A percentile compares a stretch with the other conserved stretches of the same genome.
Conservation (phyloP, 805 yeast species). For the Candida maltosa region DNA sequence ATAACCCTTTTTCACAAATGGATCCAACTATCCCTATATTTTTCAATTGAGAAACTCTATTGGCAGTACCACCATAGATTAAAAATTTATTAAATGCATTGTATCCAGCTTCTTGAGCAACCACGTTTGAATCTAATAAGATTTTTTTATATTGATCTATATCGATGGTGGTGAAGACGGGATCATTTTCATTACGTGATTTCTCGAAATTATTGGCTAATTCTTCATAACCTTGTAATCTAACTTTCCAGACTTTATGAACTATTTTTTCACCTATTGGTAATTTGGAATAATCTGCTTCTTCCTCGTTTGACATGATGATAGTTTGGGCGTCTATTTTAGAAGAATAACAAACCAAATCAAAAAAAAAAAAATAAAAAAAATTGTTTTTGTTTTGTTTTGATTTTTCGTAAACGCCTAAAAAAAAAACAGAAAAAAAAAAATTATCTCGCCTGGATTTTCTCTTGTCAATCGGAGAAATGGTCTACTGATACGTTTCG, state of each 20-base stretch:
- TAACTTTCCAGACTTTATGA: slow-evolving; percentile 84
- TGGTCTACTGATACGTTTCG: no score
- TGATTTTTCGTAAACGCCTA: neutral
- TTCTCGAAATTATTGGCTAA: slow-evolving; percentile 47
- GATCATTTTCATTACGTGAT: slow-evolving; percentile 55
- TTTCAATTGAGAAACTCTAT: slow-evolving; percentile 39
- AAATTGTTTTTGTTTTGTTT: slow-evolving; percentile 3
- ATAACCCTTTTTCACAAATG: slow-evolving; percentile 78
- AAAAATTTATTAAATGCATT: slow-evolving; percentile 51
- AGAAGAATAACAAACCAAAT: no score
- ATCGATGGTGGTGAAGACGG: slow-evolving; percentile 47
- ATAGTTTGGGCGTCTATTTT: neutral
- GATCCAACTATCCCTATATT: slow-evolving; percentile 39
- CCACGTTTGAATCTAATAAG: slow-evolving; percentile 79
- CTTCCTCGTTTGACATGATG: slow-evolving; percentile 42
- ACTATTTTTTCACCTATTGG: slow-evolving; percentile 64
- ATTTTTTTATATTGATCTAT: slow-evolving; percentile 57
- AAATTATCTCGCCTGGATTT: no score
- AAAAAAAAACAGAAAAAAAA: neutral
- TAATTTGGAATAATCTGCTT: slow-evolving; percentile 55
- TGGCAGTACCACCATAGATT: slow-evolving; percentile 50
- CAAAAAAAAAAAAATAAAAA: neutral
- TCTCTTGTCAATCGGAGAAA: no score
- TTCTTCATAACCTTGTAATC: slow-evolving; percentile 77
- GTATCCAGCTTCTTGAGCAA: slow-evolving; percentile 85